phyloP scores from a whole-genome alignment of 805 yeast species.

The Candida michaelii region DNA sequence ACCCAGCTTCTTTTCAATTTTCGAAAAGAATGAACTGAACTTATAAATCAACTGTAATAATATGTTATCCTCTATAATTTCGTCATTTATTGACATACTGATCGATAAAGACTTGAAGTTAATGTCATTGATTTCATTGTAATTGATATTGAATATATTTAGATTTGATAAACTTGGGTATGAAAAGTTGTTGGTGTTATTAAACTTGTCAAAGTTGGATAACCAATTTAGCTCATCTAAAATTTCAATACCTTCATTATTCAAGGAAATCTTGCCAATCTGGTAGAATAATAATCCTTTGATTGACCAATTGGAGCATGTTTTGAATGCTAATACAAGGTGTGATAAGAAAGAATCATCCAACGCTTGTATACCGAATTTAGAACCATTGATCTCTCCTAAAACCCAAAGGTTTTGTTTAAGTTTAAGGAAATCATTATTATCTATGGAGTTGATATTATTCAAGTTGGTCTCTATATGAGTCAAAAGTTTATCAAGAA shows the following conservation, averaged over 20 bases:
- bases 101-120: slow-evolving; percentile 6
- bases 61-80: slow-evolving; percentile 12
- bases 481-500: slow-evolving; percentile 11
- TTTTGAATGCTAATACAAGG: slow-evolving; percentile 43
- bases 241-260: slow-evolving; percentile 79
- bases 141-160: slow-evolving; percentile 7
- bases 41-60: slow-evolving; percentile 45
- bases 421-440: slow-evolving; percentile 25
- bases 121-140: slow-evolving; percentile 5
- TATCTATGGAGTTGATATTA: neutral
- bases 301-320: slow-evolving; percentile 50
- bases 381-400: slow-evolving; percentile 77
- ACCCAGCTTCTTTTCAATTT: slow-evolving; percentile 54
- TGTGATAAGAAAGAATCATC: slow-evolving; percentile 25
- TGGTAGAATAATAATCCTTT: slow-evolving; percentile 77
- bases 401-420: slow-evolving; percentile 85
- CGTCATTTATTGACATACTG: slow-evolving; percentile 10
- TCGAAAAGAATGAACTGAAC: slow-evolving; percentile 43
- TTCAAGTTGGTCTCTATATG: slow-evolving; percentile 6
- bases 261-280: slow-evolving; percentile 69
- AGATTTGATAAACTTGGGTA: slow-evolving; percentile 20
- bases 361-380: slow-evolving; percentile 56
- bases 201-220: slow-evolving; percentile 14
- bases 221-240: slow-evolving; percentile 80
- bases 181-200: slow-evolving; percentile 17